Evolutionary conservation across 192 early-diverging fungal species (phyloP), one percentile per base, ranked within the genome.

Genomic region (Coemansia sp.): DNA sequence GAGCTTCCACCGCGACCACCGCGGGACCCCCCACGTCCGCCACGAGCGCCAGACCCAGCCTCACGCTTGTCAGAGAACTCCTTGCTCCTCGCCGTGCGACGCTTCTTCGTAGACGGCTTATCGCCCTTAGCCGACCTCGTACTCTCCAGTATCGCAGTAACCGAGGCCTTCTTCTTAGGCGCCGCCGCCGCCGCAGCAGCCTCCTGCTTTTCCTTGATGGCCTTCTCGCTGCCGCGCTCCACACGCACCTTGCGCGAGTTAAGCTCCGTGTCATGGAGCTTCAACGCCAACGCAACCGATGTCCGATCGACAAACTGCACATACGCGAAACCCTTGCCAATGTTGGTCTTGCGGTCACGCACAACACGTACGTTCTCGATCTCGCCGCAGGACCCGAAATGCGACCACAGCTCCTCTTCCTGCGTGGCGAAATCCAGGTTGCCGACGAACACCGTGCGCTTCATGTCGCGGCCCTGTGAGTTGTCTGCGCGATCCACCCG

Each of bases 261-360:
- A 21, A 95, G 66, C 56, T 88, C 84, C 14, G 87, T 84, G 45
- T 84, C 90, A 45, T 91, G 68, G 30, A 93, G 71, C 62, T 89
- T 87, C 37, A 95, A 66, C 0, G 93, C 93, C 53, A 94, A 68
- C 14, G 79, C 66, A 12, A 97, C 89, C 10, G 85, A 70, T 15
- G 85, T 83, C 37, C 86, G 84, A 47, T 93, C 81, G 5, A 67
- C 61, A 66, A 94, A 95, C 69, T 93, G 90, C 38, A 95, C 93
- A 73, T 93, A 98, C 0, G 86, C 95, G 73, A 95, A 89, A 3
- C 95, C 95, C 66, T 98, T 98, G 38, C 95, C 95, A 41, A 95
- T 71, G 52, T 92, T 94, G 22, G 89, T 93, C 55, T 81, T 84
- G 19, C 65, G 48, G 66, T 98, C 95, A 22, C 94, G 87, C 25